phyloP scores from a whole-genome alignment of 2,329 filamentous ascomycete genomes.

The Colletotrichum agaves region DNA sequence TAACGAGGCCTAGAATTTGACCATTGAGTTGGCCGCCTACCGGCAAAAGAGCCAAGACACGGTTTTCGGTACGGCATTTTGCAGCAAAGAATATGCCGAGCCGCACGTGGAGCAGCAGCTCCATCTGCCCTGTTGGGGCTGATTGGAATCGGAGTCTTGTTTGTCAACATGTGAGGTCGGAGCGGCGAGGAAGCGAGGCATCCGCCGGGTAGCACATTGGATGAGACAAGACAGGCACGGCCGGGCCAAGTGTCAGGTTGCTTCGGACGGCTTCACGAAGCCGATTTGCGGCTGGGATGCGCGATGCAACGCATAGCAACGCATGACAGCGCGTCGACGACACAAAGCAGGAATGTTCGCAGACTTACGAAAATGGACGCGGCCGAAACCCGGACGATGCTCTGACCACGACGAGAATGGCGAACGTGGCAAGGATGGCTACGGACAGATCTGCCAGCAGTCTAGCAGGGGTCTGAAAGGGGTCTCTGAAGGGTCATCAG shows the following conservation, averaged over 20 bases:
- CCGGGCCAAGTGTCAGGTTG: conserved; percentile 17
- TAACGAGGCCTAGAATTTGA: too few species aligned
- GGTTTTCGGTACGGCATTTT: neutral
- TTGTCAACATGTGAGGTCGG: neutral
- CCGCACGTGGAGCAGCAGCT: neutral
- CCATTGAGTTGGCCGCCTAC: too few species aligned
- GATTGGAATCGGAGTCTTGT: neutral
- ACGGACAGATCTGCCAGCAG: neutral
- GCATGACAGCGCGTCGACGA: neutral
- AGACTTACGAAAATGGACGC: neutral
- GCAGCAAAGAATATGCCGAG: neutral
- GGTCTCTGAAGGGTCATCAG: neutral
- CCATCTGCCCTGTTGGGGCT: neutral
- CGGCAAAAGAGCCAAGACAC: too few species aligned
- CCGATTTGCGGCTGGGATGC: neutral
- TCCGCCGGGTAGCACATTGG: neutral
- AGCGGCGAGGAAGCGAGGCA: conserved; percentile 9
- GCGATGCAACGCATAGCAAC: neutral
- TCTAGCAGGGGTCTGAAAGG: neutral
- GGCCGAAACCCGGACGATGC: neutral
- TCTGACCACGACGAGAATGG: neutral
- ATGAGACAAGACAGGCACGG: conserved; percentile 17
- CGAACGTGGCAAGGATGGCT: conserved; percentile 9
- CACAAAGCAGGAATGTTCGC: neutral
- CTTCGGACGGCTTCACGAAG: conserved; percentile 4